Base-by-base conservation (phyloP, 2,329 filamentous ascomycete genomes). In the Pestalotiopsis sp. region DNA sequence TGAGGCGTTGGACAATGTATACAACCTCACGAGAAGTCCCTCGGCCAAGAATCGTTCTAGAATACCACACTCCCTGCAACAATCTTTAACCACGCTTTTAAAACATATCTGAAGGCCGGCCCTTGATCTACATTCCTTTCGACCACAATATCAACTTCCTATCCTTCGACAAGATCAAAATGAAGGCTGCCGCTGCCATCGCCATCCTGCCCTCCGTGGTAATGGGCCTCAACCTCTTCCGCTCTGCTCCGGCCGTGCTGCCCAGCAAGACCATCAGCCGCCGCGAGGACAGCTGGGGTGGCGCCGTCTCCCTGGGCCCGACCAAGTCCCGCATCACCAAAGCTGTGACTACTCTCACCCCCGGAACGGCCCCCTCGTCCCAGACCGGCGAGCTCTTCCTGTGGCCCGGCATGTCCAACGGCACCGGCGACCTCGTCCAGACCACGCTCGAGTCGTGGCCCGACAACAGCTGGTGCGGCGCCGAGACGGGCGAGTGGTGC, bases 391-490 rank as follows among this genome's bases (percentile, higher is more conserved):
- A 64, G 38, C 22, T 64, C 22, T 64, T 64, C 40, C 61, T 65
- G 1, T 65, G 63, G 63, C 63, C 63, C 40, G 63, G 63, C 20
- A 65, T 65, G 63, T 65, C 63, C 20, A 65, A 65, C 63, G 63
- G 63, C 22, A 65, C 63, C 2, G 63, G 63, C 13, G 63, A 65
- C 24, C 63, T 65, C 4, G 63, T 65, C 24, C 63, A 65, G 63
- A 65, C 63, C 17, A 65, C 63, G 14, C 63, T 65, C 40, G 63
- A 65, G 63, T 65, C 63, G 48, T 65, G 63, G 63, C 63, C 63
- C 40, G 63, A 65, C 44, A 65, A 65, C 63, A 65, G 63, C 63
- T 65, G 63, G 63, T 65, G 63, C 63, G 63, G 63, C n/a, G 63
- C 63, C 30, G 20, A 17, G 17, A 20, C 63, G 2, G 63, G 63